phyloP scores from a whole-genome alignment of 2,329 filamentous ascomycete species.

The Fusarium abutilonis region DNA sequence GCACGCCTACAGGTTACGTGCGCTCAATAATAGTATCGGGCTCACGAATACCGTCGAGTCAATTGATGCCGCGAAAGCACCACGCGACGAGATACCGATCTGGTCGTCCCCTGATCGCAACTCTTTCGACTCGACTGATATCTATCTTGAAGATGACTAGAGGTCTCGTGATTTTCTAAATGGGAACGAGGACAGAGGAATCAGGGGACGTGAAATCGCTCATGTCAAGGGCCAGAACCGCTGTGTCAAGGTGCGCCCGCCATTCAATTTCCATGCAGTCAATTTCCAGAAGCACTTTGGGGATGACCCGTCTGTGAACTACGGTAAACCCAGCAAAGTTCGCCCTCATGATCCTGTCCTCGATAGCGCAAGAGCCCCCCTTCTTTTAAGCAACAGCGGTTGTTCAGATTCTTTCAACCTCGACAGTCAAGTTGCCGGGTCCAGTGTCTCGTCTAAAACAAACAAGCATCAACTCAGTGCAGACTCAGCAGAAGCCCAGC shows the following conservation, averaged over 20 bases:
- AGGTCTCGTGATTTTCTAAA: slow-evolving; percentile 29
- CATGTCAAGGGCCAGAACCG: slow-evolving; percentile 36
- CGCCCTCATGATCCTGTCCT: slow-evolving; percentile 23
- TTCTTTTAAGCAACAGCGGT: too few relatives aligned
- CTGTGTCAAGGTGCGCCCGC: slow-evolving; percentile 44
- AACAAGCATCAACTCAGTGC: neutral
- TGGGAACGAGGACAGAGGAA: slow-evolving; percentile 21
- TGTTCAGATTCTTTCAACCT: too few relatives aligned
- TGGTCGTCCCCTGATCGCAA: neutral
- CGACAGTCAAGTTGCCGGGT: neutral
- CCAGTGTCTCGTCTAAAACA: neutral
- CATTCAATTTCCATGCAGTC: slow-evolving; percentile 28
- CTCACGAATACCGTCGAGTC: neutral
- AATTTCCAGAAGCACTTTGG: slow-evolving; percentile 10
- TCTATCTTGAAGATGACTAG: slow-evolving; percentile 28
- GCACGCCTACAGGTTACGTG: neutral
- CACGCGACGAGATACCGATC: neutral
- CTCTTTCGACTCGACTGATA: slow-evolving; percentile 4
- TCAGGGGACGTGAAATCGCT: slow-evolving; percentile 24
- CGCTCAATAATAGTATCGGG: neutral
- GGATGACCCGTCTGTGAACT: neutral
- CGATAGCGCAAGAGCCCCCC: neutral
- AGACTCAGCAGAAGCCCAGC: neutral
- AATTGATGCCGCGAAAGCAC: neutral
- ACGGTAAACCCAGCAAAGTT: slow-evolving; percentile 27